These are phyloP conservation scores for Fusarium torulosum DNA, from an alignment of 2,329 filamentous ascomycete species.

Conservation along the genomic window DNA sequence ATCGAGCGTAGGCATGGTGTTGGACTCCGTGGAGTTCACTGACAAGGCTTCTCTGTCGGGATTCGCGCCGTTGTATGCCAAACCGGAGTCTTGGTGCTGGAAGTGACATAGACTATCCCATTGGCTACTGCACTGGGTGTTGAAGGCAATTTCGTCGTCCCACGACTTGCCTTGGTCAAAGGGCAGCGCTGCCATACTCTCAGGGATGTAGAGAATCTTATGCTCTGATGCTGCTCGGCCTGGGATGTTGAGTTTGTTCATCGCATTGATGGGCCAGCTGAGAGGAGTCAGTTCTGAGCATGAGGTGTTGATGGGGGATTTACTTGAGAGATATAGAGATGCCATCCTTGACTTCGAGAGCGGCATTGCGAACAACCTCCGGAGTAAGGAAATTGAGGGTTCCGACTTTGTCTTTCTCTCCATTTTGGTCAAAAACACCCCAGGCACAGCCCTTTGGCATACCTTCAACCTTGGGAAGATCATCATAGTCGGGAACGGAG, in stretches of 20 bases:
- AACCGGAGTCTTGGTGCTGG: constrained; percentile 57
- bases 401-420: constrained; percentile 63
- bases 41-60: constrained; percentile 53
- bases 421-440: constrained; percentile 62
- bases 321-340: constrained; percentile 67
- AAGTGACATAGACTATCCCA: constrained; percentile 66
- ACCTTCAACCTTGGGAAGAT: constrained; percentile 51
- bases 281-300: neutral
- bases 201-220: constrained; percentile 52
- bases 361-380: constrained; percentile 50
- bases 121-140: constrained; percentile 67
- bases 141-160: constrained; percentile 66
- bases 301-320: rapidly evolving
- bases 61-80: constrained; percentile 64
- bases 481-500: constrained; percentile 33
- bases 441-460: constrained; percentile 64
- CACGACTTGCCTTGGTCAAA: constrained; percentile 42
- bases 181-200: constrained; percentile 26
- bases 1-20: constrained; percentile 56
- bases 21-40: constrained; percentile 18
- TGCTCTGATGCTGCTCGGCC: constrained; percentile 49
- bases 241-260: constrained; percentile 48
- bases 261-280: constrained; percentile 37
- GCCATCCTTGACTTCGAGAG: constrained; percentile 51
- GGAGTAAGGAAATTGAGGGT: constrained; percentile 67